Conservation (phyloP, 2,329 filamentous ascomycete species). For the Cercospora sp. region DNA sequence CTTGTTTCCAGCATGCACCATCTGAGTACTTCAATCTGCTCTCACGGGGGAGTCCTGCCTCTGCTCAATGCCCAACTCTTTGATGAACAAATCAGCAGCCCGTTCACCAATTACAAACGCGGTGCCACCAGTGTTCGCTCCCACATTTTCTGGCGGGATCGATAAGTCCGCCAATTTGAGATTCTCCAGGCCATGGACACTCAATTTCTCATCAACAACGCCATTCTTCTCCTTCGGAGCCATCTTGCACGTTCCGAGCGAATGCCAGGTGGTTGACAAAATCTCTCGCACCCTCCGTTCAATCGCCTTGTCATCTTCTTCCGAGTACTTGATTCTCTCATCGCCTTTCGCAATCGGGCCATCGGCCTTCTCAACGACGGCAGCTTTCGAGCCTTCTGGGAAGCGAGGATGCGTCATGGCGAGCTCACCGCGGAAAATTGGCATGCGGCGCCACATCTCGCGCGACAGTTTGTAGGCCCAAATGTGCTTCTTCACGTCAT, state of each 20-base stretch:
- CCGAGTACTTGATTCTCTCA: conserved; percentile 48
- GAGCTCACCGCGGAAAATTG: conserved; percentile 51
- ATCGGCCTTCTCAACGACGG: conserved; percentile 38
- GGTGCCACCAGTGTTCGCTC: conserved; percentile 51
- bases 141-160: conserved; percentile 47
- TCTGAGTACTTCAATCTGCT: neutral
- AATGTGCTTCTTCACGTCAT: conserved; percentile 60
- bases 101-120: conserved; percentile 48
- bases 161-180: conserved; percentile 50
- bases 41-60: conserved; percentile 21
- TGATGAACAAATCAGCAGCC: conserved; percentile 45
- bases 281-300: conserved; percentile 48
- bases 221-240: conserved; percentile 40
- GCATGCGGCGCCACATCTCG: conserved; percentile 59
- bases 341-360: conserved; percentile 48
- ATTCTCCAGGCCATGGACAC: conserved; percentile 44
- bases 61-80: conserved; percentile 41
- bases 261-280: conserved; percentile 46
- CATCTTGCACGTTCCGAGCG: conserved; percentile 47
- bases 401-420: conserved; percentile 43
- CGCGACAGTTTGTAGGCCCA: conserved; percentile 68
- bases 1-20: no score
- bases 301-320: conserved; percentile 41
- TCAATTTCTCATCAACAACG: conserved; percentile 44
- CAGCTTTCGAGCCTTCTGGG: conserved; percentile 49